These are phyloP conservation scores for Geoglossum cookeanum DNA, from an alignment of 2,329 filamentous ascomycete genomes.

Conservation along the genomic window DNA sequence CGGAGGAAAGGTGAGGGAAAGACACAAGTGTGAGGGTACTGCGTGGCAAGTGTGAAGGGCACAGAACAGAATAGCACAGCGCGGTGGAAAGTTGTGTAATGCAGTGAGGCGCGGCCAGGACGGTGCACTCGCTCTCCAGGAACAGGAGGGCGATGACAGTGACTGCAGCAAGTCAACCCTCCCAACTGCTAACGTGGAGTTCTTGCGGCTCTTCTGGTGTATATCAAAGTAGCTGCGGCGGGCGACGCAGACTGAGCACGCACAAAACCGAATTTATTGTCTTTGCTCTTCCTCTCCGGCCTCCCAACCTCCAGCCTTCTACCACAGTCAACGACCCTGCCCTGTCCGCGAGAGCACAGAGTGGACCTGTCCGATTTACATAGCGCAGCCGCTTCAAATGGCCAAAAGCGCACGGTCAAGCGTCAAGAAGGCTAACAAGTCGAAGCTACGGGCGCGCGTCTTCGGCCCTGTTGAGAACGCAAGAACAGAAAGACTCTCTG, in stretches of 20 bases:
- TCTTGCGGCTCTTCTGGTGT: not conserved
- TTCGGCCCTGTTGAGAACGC: constrained; percentile 70
- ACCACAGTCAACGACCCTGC: too few species aligned
- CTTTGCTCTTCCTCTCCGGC: not conserved
- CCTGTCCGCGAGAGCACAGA: too few species aligned
- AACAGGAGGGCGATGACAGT: not conserved
- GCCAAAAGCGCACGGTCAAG: constrained; percentile 73
- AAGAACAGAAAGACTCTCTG: constrained; percentile 63
- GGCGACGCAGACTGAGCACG: too few species aligned
- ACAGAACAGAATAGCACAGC: not conserved
- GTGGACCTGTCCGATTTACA: too few species aligned
- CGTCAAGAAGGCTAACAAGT: constrained; percentile 64
- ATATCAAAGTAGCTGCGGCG: too few species aligned
- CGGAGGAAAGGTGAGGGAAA: not conserved
- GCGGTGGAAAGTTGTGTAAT: not conserved
- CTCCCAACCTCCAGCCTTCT: too few species aligned
- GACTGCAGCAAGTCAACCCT: not conserved
- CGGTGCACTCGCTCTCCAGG: not conserved
- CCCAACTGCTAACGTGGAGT: not conserved
- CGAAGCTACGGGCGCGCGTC: constrained; percentile 57
- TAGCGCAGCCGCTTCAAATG: constrained; percentile 34
- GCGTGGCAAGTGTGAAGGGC: not conserved
- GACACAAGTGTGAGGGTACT: not conserved
- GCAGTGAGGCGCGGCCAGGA: not conserved
- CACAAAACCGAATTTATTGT: not conserved